phyloP scores from a whole-genome alignment of 768 basidiomycete genomes.

The Auricularia cornea region DNA sequence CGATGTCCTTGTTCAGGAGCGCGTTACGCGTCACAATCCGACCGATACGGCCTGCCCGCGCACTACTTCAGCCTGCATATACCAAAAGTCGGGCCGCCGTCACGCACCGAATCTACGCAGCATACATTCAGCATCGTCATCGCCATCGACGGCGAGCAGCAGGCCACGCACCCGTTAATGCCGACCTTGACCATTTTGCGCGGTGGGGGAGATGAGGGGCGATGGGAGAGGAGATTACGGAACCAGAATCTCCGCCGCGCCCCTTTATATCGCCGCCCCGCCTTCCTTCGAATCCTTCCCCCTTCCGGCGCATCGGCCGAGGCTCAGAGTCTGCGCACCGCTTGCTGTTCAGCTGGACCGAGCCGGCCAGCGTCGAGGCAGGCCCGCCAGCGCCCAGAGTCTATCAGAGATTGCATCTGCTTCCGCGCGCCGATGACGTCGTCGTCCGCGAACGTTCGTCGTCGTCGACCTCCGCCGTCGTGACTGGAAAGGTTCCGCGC shows the following conservation, averaged over 20 bases:
- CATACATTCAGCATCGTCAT: constrained; percentile 1
- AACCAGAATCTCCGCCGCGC: neutral
- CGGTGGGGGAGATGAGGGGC: neutral
- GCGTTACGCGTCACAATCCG: constrained; percentile 98
- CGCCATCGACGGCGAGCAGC: neutral
- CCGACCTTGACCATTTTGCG: constrained; percentile 71
- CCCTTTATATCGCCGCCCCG: neutral
- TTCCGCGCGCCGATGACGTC: too few species aligned
- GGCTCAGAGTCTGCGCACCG: too few species aligned
- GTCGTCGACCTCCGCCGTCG: too few species aligned
- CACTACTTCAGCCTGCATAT: constrained; percentile 52
- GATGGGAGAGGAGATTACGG: neutral
- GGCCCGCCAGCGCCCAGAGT: too few species aligned
- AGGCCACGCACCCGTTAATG: constrained; percentile 78
- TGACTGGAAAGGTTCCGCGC: too few species aligned
- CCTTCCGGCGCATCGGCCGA: too few species aligned
- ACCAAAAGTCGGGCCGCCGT: too few species aligned
- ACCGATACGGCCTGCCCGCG: constrained; percentile 83
- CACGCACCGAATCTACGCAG: neutral
- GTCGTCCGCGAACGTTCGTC: too few species aligned
- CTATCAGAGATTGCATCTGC: too few species aligned
- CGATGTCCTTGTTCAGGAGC: constrained; percentile 58
- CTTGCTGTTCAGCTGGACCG: too few species aligned
- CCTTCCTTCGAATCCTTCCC: too few species aligned
- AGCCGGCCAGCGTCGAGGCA: too few species aligned